These are phyloP conservation scores for Tetragonia tetragonoides DNA, from an alignment of 148 eudicot genomes.

Conservation along the genomic window DNA sequence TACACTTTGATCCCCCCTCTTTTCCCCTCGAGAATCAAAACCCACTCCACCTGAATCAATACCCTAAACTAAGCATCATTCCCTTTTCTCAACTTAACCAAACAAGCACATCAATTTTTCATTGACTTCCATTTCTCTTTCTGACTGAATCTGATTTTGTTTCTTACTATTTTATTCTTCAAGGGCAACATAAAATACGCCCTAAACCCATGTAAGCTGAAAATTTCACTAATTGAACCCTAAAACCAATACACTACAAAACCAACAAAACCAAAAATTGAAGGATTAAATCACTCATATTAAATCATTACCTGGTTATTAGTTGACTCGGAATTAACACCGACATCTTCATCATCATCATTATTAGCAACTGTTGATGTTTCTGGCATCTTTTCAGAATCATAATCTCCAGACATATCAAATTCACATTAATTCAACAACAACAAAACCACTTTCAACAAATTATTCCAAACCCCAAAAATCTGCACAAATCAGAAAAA, in stretches of 20 bases:
- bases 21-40: neutral
- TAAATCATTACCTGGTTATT: slow-evolving; percentile 30
- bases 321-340: slow-evolving; percentile 27
- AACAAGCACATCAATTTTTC: neutral
- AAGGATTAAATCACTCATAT: neutral
- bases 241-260: neutral
- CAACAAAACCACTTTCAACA: neutral
- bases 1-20: neutral
- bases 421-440: slow-evolving; percentile 13
- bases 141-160: neutral
- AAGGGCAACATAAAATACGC: neutral
- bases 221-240: neutral
- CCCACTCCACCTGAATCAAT: neutral
- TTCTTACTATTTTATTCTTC: neutral
- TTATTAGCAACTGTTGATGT: slow-evolving; percentile 17
- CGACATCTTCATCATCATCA: slow-evolving; percentile 23
- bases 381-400: slow-evolving; percentile 21
- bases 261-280: neutral
- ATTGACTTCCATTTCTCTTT: neutral
- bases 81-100: neutral
- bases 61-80: neutral
- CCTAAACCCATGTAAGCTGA: neutral
- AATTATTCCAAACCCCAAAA: neutral
- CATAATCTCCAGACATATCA: slow-evolving; percentile 40
- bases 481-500: slow-evolving; percentile 1